A percentile compares a stretch with the other conserved stretches of the same genome.
Evolutionary conservation across 179 eudicot species (phyloP).

Genomic region (Amaranthus tricolor): DNA sequence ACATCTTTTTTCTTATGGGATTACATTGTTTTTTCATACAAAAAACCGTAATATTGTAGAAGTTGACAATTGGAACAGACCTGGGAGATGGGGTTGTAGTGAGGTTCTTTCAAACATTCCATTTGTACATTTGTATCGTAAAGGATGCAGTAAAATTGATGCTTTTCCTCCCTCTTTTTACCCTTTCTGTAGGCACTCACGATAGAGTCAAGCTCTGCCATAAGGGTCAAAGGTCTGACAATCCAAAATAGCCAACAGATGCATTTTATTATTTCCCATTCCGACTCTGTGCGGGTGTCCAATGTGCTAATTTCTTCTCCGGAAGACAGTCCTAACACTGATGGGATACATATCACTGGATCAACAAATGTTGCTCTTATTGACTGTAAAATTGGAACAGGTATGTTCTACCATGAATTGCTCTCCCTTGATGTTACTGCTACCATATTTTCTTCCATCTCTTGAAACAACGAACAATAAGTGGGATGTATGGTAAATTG

Average conservation of each 20-base stretch:
- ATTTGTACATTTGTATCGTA: neutral
- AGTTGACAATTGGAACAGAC: too few species aligned
- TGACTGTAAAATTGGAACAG: conserved; percentile 71
- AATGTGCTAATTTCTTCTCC: conserved; percentile 45
- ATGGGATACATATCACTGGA: conserved; percentile 57
- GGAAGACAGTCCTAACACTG: conserved; percentile 58
- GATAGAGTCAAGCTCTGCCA: conserved; percentile 53
- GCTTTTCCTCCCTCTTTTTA: neutral
- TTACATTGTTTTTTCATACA: too few species aligned
- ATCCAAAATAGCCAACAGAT: conserved; percentile 58
- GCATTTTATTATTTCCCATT: conserved; percentile 46
- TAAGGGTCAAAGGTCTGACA: conserved; percentile 42
- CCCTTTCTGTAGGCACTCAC: conserved; percentile 61
- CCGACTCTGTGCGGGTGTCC: conserved; percentile 40
- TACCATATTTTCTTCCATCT: too few species aligned
- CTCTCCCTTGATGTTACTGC: conserved; percentile 1
- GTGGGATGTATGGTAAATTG: neutral
- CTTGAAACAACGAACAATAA: too few species aligned
- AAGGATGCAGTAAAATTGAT: conserved; percentile 4
- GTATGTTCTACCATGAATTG: conserved; percentile 30
- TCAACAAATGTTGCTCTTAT: conserved; percentile 62
- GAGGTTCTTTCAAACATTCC: neutral
- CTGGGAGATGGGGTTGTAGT: too few species aligned
- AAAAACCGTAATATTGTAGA: too few species aligned
- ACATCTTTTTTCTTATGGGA: neutral